Evolutionary conservation across 2,329 filamentous ascomycete genomes (phyloP), one percentile per base, ranked within the genome.

Genomic region (Furcasterigmium furcatum): DNA sequence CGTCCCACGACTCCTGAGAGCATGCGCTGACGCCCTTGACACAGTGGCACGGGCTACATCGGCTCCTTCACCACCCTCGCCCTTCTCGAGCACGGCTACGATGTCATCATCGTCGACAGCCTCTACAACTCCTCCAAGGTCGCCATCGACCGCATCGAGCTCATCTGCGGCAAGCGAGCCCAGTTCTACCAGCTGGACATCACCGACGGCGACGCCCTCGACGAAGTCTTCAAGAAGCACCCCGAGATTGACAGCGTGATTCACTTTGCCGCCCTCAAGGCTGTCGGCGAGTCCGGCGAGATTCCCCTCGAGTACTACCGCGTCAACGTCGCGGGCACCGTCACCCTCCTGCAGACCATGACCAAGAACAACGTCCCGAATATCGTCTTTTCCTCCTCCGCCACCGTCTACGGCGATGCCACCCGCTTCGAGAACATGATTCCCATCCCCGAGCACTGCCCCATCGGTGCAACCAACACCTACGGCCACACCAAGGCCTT

Each of bases 381-480:
- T 77, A 94, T 99, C 60, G 94, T 99, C 70, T 99, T 99, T 75
- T 97, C 92, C 50, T 96, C 91, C 52, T 96, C 91, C 2, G 94
- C 94, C 27, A 99, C 95, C 56, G 94, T 99, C 55, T 99, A 99
- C 68, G 94, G 94, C 63, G 95, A 99, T 70, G 94, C 92, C 44
- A 97, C 94, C 38, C 88, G 91, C 64, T 89, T 96, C 72, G 84
- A 87, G 56, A 87, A 95, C 78, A 99, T 99, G 94, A 99, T 99
- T 55, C 94, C 94, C 53, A 99, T 99, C 62, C 94, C 94, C 43
- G 94, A 99, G 74, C 77, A 88, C 69, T 99, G 94, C 79, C 94
- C 95, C 49, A 89, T 95, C 52, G 92, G 91, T 43, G 90, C 94
- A 13, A 99, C 94, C 56, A 99, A 97, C 77, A 91, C 92, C 21